phyloP scores from a whole-genome alignment of 768 basidiomycete genomes.

The Nidularia sp. region DNA sequence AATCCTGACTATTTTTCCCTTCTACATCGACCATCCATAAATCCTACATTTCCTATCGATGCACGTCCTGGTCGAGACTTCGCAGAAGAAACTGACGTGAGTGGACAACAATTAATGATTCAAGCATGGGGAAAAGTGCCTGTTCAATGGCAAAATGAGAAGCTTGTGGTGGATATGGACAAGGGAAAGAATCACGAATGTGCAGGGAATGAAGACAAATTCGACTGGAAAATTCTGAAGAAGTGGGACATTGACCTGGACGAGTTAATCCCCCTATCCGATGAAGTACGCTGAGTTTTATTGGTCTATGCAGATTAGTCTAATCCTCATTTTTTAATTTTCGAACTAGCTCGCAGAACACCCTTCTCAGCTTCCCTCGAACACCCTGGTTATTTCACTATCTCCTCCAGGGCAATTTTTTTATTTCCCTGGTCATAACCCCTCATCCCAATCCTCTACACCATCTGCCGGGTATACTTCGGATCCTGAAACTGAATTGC shows the following conservation, averaged over 20 bases:
- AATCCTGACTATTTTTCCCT: conserved; percentile 70
- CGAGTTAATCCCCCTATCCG: conserved; percentile 53
- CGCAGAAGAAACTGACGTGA: conserved; percentile 49
- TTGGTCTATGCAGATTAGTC: not conserved
- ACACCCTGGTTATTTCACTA: conserved; percentile 67
- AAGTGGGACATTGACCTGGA: conserved; percentile 63
- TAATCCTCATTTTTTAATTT: conserved; percentile 2
- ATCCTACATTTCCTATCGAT: conserved; percentile 71
- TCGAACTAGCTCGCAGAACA: conserved; percentile 19
- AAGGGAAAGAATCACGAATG: not conserved
- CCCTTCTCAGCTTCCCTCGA: conserved; percentile 55
- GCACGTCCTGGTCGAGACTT: conserved; percentile 45
- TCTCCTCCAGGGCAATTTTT: conserved; percentile 57
- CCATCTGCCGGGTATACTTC: conserved; percentile 64
- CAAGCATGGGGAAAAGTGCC: conserved; percentile 54
- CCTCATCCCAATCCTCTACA: conserved; percentile 43
- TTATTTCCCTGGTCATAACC: conserved; percentile 42
- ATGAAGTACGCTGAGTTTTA: conserved; percentile 46
- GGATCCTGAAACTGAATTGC: conserved; percentile 60
- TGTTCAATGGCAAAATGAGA: not conserved
- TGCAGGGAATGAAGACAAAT: conserved; percentile 6
- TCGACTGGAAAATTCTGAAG: conserved; percentile 61
- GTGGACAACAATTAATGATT: conserved; percentile 46
- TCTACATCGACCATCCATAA: conserved; percentile 79
- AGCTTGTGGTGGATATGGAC: not conserved